Conservation (phyloP, 2,329 filamentous ascomycete species). For the Neofusicoccum umdonicola region DNA sequence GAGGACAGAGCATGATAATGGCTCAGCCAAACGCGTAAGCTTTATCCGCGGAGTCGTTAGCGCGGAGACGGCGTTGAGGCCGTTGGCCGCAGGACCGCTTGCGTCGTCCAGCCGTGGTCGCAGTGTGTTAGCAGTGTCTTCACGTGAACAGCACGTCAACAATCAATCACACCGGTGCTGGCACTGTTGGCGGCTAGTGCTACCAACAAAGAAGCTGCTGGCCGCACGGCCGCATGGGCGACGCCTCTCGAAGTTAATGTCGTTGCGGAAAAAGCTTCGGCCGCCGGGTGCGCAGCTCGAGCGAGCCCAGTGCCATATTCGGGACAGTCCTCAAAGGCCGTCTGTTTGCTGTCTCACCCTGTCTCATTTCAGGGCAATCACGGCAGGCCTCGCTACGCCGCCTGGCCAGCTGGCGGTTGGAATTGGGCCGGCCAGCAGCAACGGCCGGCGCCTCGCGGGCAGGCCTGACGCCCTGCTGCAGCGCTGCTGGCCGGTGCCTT, state of each 20-base stretch:
- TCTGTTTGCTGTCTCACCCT: slow-evolving; percentile 10
- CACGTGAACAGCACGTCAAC: slow-evolving; percentile 10
- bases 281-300: slow-evolving; percentile 3
- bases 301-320: background rate
- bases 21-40: slow-evolving; percentile 2
- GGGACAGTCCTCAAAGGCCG: slow-evolving; percentile 11
- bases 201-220: slow-evolving; percentile 2
- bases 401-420: background rate
- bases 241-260: slow-evolving; percentile 5
- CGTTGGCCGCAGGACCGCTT: slow-evolving; percentile 3
- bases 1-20: background rate
- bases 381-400: background rate
- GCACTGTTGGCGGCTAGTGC: background rate
- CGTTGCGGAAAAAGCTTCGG: slow-evolving; percentile 3
- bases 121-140: background rate
- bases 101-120: background rate
- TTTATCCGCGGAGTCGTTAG: background rate
- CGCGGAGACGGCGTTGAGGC: background rate
- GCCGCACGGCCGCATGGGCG: background rate
- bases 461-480: background rate
- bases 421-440: background rate
- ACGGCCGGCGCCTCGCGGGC: background rate
- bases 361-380: background rate
- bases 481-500: background rate
- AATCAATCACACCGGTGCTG: background rate